A percentile compares a stretch with the other conserved stretches of the same genome.
Conservation (phyloP, 2,329 filamentous ascomycete species). For the Fusarium metavorans region DNA sequence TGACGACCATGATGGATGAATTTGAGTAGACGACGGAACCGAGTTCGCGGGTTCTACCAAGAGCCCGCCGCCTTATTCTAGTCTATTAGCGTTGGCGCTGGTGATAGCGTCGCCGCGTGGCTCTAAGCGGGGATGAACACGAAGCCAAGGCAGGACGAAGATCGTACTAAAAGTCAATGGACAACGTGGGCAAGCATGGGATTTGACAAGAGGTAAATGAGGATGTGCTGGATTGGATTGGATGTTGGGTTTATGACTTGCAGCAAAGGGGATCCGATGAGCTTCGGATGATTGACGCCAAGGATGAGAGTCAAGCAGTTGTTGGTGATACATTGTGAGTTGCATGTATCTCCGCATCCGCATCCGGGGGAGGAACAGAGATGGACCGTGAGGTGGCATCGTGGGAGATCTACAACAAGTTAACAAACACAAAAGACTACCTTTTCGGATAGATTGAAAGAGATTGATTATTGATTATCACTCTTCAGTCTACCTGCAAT, state of each 20-base stretch:
- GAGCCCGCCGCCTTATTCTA: background rate
- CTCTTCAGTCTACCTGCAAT: background rate
- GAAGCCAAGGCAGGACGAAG: background rate
- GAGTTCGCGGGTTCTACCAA: background rate
- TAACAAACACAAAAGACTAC: background rate
- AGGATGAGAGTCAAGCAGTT: slow-evolving; percentile 5
- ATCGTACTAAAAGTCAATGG: slow-evolving; percentile 9
- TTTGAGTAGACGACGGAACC: background rate
- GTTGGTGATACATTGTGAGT: background rate
- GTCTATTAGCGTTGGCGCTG: slow-evolving; percentile 12
- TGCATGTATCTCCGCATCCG: slow-evolving; percentile 11
- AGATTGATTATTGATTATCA: background rate
- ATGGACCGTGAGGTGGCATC: slow-evolving; percentile 29
- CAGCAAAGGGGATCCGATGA: slow-evolving; percentile 2
- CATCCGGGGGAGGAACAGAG: background rate
- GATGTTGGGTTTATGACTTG: background rate
- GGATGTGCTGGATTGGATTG: background rate
- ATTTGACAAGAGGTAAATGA: background rate
- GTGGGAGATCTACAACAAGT: slow-evolving; percentile 20
- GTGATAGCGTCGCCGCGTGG: slow-evolving; percentile 9
- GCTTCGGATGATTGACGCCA: slow-evolving; percentile 29
- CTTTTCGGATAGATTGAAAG: slow-evolving; percentile 2
- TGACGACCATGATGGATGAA: background rate
- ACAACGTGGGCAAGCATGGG: background rate
- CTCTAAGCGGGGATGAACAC: background rate